Percentiles rank a stretch among this genome's conserved stretches.
These are phyloP conservation scores for Sideroxylon spinosum DNA, from an alignment of 179 eudicot species.

Conservation along the genomic window DNA sequence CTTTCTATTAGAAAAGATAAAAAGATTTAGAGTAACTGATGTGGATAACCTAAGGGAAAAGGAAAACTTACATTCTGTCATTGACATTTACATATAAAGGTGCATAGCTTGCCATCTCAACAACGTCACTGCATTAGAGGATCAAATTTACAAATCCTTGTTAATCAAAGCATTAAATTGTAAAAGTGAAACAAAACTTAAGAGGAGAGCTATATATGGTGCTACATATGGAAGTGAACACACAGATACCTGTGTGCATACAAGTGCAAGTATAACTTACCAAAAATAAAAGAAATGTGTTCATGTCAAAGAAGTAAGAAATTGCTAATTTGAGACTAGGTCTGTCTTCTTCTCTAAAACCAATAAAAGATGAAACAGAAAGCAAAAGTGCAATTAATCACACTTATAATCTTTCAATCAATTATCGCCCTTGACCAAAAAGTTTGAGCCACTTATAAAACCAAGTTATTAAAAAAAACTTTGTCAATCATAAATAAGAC, in stretches of 20 bases:
- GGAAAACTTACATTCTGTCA: slow-evolving; percentile 52
- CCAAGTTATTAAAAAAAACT: background rate
- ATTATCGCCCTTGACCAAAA: background rate
- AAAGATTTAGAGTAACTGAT: background rate
- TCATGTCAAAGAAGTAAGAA: background rate
- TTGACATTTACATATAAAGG: slow-evolving; percentile 80
- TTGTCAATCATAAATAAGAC: too few relatives aligned
- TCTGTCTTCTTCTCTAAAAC: background rate
- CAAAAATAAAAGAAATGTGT: background rate
- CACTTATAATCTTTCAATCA: background rate
- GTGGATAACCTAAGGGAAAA: background rate
- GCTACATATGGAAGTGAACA: background rate
- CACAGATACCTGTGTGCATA: background rate
- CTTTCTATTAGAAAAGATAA: background rate
- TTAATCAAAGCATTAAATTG: background rate
- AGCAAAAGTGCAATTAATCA: background rate
- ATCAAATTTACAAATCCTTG: slow-evolving; percentile 18
- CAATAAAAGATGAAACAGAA: background rate
- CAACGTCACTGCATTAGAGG: slow-evolving; percentile 61
- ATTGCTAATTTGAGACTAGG: background rate
- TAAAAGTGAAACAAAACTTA: slow-evolving; percentile 3
- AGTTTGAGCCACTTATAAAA: background rate
- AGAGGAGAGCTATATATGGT: background rate
- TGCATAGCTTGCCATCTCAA: slow-evolving; percentile 94
- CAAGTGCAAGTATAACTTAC: background rate